Evolutionary conservation across 257 asterid genomes (phyloP), one percentile per base, ranked within the genome.

Genomic region (Solanum peruvianum): DNA sequence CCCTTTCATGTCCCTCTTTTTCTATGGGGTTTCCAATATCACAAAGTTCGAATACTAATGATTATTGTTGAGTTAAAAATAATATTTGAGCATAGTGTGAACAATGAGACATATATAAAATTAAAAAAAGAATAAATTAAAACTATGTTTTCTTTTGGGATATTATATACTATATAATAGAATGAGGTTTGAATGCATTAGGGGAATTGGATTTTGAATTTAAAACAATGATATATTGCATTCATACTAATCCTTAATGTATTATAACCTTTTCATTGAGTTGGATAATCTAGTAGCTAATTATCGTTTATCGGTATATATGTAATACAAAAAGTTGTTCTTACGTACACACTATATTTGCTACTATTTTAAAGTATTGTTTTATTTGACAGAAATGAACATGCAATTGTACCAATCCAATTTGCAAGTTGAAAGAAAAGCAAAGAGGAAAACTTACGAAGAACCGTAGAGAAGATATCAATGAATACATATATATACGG

Each of bases 361-460:
- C 37, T 23, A 0, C 5, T 35, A 18, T 13, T 37, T 21, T 39
- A 21, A 21, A 73, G 33, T 73, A 39, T 21, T 73, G 82, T 3
- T 21, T 73, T 52, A 73, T 73, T 33, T 18, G 31, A 15, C 4
- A 73, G 1, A 73, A 3, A 20, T 73, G 16, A 73, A 39, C 56
- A 73, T 73, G 33, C 20, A 12, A 39, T 73, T 37, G 15, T 37
- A 35, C 27, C 49, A 5, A 37, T 67, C 49, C 49, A 20, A 72
- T 37, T 67, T 44, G 49, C 20, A 72, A 72, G 16, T 35, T 72
- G 27, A 20, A 35, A 20, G 25, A 20, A 72, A 72, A 13, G 7
- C 45, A 33, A 18, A 71, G 16, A 71, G 45, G 16, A 71, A 72
- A 90, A 90, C 88, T 91, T 93, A 85, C 29, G 5, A 87, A 93